These are phyloP conservation scores for Quercus ilex DNA, from an alignment of 306 rosid genomes.

Conservation along the genomic window DNA sequence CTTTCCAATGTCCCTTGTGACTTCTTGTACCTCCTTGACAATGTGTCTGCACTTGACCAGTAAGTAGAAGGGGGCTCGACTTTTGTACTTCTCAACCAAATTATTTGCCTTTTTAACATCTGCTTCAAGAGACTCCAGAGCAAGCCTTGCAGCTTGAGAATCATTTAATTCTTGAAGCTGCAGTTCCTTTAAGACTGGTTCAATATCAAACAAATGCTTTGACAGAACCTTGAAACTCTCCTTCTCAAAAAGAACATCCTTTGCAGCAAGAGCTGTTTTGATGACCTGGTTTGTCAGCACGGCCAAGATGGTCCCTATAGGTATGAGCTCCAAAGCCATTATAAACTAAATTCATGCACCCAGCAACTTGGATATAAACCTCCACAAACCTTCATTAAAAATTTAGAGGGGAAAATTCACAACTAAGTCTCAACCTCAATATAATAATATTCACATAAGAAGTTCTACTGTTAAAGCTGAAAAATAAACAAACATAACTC, in stretches of 20 bases:
- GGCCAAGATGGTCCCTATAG: slow-evolving; percentile 75
- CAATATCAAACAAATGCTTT: slow-evolving; percentile 61
- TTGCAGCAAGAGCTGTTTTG: slow-evolving; percentile 71
- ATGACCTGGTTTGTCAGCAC: slow-evolving; percentile 64
- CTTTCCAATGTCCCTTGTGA: slow-evolving; percentile 68
- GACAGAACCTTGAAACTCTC: slow-evolving; percentile 72
- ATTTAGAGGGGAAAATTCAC: neutral
- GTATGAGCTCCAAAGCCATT: slow-evolving; percentile 66
- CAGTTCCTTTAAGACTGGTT: slow-evolving; percentile 61
- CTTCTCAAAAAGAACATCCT: slow-evolving; percentile 58
- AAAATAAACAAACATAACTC: neutral
- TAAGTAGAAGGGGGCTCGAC: slow-evolving; percentile 61
- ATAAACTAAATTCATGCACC: neutral
- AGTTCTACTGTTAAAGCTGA: neutral
- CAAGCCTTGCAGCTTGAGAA: slow-evolving; percentile 67
- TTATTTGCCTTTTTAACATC: slow-evolving; percentile 69
- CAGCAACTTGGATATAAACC: neutral
- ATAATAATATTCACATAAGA: neutral
- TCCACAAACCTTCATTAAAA: neutral
- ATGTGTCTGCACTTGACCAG: slow-evolving; percentile 66
- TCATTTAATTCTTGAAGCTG: slow-evolving; percentile 72
- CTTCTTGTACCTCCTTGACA: slow-evolving; percentile 68
- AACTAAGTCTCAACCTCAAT: neutral
- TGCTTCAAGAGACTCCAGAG: slow-evolving; percentile 64
- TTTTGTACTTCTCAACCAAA: slow-evolving; percentile 65